These are phyloP conservation scores for Lophiotrema nucula DNA, from an alignment of 495 filamentous ascomycete species.

Conservation along the genomic window DNA sequence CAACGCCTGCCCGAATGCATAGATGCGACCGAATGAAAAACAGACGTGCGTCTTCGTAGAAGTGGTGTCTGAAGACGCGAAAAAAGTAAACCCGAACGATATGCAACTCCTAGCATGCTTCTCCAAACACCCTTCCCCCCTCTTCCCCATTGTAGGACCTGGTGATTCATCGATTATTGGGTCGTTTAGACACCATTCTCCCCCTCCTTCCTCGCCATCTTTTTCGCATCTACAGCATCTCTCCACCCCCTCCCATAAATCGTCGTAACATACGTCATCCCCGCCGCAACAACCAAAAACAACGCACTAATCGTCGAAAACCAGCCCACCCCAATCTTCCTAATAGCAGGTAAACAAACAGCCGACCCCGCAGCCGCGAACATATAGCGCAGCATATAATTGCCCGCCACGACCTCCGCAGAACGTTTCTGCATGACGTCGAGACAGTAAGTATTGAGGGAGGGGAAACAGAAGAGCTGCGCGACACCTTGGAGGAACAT, in stretches of 20 bases:
- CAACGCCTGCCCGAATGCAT: no score
- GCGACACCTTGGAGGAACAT: slow-evolving; percentile 72
- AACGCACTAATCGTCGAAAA: slow-evolving; percentile 45
- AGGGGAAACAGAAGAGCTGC: slow-evolving; percentile 71
- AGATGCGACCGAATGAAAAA: no score
- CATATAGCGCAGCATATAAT: slow-evolving; percentile 69
- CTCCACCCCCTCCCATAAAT: slow-evolving; percentile 57
- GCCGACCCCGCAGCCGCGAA: slow-evolving; percentile 66
- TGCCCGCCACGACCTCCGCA: slow-evolving; percentile 69
- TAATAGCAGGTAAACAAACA: slow-evolving; percentile 63
- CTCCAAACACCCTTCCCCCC: no score
- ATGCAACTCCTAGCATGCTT: no score
- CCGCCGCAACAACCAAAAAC: slow-evolving; percentile 53
- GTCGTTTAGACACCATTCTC: slow-evolving; percentile 16
- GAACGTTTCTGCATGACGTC: slow-evolving; percentile 68
- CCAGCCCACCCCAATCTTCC: slow-evolving; percentile 67
- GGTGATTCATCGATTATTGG: no score
- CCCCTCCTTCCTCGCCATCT: slow-evolving; percentile 27
- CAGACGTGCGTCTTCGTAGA: no score
- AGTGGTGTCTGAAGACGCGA: no score
- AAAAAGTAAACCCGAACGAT: no score
- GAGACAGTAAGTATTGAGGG: slow-evolving; percentile 71
- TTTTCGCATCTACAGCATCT: slow-evolving; percentile 50
- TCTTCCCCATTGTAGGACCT: no score
- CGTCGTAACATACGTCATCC: slow-evolving; percentile 50